Evolutionary conservation across 2,329 filamentous ascomycete species (phyloP).

Genomic region (Nectriaceae sp.): DNA sequence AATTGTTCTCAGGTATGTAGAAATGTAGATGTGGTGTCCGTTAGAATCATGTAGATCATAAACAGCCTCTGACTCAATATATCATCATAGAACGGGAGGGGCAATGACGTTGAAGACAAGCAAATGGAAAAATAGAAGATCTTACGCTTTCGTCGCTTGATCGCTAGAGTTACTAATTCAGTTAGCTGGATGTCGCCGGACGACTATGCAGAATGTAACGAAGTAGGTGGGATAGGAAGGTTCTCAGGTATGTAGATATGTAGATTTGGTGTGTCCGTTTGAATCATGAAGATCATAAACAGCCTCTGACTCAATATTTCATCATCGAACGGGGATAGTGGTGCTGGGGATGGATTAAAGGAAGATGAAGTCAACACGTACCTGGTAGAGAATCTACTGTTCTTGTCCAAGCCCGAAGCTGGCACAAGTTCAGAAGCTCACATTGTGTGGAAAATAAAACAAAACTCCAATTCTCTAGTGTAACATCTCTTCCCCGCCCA

Average conservation of each 20-base stretch:
- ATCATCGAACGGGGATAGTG: conserved; percentile 36
- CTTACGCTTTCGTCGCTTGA: not conserved
- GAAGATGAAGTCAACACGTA: conserved; percentile 20
- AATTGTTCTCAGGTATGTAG: conserved; percentile 25
- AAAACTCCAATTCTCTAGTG: conserved; percentile 45
- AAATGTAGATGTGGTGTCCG: conserved; percentile 31
- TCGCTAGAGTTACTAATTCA: no score
- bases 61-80: conserved; percentile 48
- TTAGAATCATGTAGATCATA: conserved; percentile 46
- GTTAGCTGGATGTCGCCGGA: no score
- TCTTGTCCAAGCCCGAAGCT: conserved; percentile 11
- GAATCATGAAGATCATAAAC: conserved; percentile 49
- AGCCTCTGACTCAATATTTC: conserved; percentile 46
- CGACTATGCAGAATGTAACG: no score
- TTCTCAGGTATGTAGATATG: conserved; percentile 28
- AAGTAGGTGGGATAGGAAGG: no score
- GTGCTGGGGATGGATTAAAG: conserved; percentile 1
- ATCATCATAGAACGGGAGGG: conserved; percentile 40
- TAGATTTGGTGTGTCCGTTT: no score
- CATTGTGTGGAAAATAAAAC: conserved; percentile 32
- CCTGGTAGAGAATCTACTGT: conserved; percentile 12
- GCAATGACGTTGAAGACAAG: not conserved
- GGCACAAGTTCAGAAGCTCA: conserved; percentile 28
- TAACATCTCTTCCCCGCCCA: conserved; percentile 37
- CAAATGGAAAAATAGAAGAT: not conserved